phyloP scores from a whole-genome alignment of 495 filamentous ascomycete genomes.

The Niebla homalea region DNA sequence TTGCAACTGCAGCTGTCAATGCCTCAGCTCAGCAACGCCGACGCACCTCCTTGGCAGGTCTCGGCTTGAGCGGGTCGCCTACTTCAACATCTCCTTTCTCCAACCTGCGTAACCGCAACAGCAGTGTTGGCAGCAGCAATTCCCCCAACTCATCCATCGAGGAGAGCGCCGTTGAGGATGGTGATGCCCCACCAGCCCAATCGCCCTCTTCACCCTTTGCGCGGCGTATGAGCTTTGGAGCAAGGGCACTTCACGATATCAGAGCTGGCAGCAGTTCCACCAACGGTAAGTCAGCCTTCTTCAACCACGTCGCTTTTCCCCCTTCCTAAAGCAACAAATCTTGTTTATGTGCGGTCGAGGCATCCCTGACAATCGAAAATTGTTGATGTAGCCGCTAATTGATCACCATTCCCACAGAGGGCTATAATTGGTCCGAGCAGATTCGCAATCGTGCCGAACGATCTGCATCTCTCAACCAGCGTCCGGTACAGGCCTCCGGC shows the following conservation, averaged over 20 bases:
- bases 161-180: conserved; percentile 78
- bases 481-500: conserved; percentile 17
- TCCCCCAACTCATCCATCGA: conserved; percentile 65
- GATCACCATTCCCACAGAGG: conserved; percentile 33
- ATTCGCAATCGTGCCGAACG: conserved; percentile 80
- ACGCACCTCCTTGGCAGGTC: conserved; percentile 74
- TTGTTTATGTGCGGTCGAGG: conserved; percentile 20
- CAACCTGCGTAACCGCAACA: conserved; percentile 45
- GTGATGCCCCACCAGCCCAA: conserved; percentile 33
- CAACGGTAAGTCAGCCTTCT: conserved; percentile 21
- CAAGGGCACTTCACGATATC: conserved; percentile 64
- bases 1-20: conserved; percentile 47
- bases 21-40: conserved; percentile 59
- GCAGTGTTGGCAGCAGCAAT: conserved; percentile 59
- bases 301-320: conserved; percentile 25
- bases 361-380: neutral
- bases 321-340: conserved; percentile 35
- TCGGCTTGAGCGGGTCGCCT: conserved; percentile 74
- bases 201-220: conserved; percentile 62
- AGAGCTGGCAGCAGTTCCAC: conserved; percentile 37
- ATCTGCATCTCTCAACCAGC: conserved; percentile 47
- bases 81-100: conserved; percentile 43
- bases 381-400: neutral
- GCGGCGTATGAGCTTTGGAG: conserved; percentile 83
- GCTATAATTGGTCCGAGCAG: conserved; percentile 90